phyloP scores from a whole-genome alignment of 169 alveolate species.

The Cyclospora cayetanensis region DNA sequence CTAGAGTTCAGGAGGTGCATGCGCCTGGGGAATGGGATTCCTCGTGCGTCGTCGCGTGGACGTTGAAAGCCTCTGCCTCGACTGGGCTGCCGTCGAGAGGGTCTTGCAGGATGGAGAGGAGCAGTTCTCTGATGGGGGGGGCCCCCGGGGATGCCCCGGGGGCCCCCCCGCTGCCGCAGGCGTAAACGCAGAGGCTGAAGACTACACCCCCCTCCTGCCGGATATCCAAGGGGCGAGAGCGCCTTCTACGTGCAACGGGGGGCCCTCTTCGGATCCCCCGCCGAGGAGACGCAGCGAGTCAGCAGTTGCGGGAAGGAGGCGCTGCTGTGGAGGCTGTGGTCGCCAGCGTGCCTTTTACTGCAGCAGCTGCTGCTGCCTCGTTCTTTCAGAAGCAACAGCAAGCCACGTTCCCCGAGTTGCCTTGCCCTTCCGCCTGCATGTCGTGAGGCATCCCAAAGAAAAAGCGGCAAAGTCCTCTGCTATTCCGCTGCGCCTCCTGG shows the following conservation, averaged over 20 bases:
- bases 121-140: not conserved
- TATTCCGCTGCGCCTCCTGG: not conserved
- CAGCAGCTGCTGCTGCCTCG: not conserved
- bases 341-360: not conserved
- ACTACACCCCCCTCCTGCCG: no score
- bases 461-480: constrained; percentile 16
- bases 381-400: not conserved
- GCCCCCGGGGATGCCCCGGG: not conserved
- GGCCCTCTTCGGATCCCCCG: not conserved
- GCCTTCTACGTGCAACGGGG: not conserved
- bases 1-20: not conserved
- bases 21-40: not conserved
- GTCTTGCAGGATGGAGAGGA: not conserved
- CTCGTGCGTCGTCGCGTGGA: not conserved
- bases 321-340: constrained; percentile 9
- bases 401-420: not conserved
- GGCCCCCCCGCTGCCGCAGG: not conserved
- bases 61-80: not conserved
- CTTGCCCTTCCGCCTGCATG: not conserved
- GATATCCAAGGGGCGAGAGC: no score
- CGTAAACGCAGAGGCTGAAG: not conserved
- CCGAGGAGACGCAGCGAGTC: not conserved
- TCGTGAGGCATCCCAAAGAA: not conserved
- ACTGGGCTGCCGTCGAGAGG: not conserved
- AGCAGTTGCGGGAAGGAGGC: not conserved